Base-by-base conservation (phyloP, 2,329 filamentous ascomycete species). In the Colletotrichum sp. region DNA sequence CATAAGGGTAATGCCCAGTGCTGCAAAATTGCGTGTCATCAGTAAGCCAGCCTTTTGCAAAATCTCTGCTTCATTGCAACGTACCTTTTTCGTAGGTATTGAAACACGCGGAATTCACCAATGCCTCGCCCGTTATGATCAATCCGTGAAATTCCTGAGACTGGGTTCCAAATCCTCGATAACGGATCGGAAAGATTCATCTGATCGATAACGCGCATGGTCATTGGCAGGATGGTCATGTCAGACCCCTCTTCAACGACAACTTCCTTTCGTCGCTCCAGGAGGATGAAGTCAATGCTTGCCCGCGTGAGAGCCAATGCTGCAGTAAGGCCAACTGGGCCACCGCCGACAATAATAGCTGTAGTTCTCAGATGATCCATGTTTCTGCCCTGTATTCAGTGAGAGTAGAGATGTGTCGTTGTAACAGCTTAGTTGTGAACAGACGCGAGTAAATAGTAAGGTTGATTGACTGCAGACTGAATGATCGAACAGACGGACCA, bases 191-290 rank as follows among this genome's bases (percentile, higher is more conserved):
- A 78, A 4, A 84, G 78, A 4, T 82, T 82, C 2, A 86, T 78
- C 55, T 86, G 85, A 8, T 81, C 71, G 0, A 86, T 69, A n/a
- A 81, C 79, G 38, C 80, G 83, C 71, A 82, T 60, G 7, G 75
- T 80, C 71, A 78, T 75, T 58, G 79, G 67, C 78, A 81, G 76
- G 67, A 87, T 75, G 16, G 83, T 79, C 67, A 85, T 76, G 79
- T 83, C 79, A 24, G 81, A 79, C 26, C 80, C 79, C 16, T 81
- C 80, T 76, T 85, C 79, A 55, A 80, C 72, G 74, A 82, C 72
- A 12, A 83, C 32, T 1, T 78, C 76, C 2, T 77, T 32, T 2
- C 82, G 81, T 13, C 80, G 55, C 30, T 75, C 73, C 8, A 75
- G 36, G 26, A 75, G 7, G 32, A 64, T 60, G 34, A 68, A 71